Evolutionary conservation across 768 basidiomycete species (phyloP), one percentile per base, ranked within the genome.

Genomic region (Solioccasus polychromus): DNA sequence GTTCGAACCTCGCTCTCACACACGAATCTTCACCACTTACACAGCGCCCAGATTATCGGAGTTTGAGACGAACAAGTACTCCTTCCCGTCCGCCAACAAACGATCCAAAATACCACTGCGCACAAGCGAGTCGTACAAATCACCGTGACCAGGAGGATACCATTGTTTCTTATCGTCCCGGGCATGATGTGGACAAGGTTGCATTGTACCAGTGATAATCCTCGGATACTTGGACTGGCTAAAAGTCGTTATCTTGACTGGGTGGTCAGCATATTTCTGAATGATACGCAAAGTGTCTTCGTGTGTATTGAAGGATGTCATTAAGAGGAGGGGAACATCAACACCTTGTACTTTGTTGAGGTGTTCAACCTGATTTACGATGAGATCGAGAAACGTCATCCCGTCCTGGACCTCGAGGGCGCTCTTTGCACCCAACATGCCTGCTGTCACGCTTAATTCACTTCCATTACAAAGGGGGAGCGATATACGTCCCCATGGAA

Each of bases 291-390:
- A 82, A 39, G 94, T 95, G 67, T 97, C 93, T 29, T 96, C 91
- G 66, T 93, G 89, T 17, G 94, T 97, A 76, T 95, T 95, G 79
- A 98, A 97, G 45, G 92, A 95, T 62, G 93, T 96, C 95, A 96
- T 95, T 62, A 97, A 82, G 71, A 96, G 88, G 67, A 96, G 86
- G n/a, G 92, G 93, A 35, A 95, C 90, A 69, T 96, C 87, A 68
- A 90, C 85, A 52, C 80, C 80, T 62, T 80, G 74, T 39, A 81
- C 78, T 42, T 83, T 87, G 77, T 94, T 93, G 63, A 95, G 83
- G 67, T 95, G 90, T 76, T 96, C 92, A 60, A 97, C 92, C 71
- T 96, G 93, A 54, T 91, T 80, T 36, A 97, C 91, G 45, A 82
- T 87, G 52, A 97, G 79, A 68, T 97, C 94, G 51, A 97, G 82